Evolutionary conservation across 2,329 filamentous ascomycete species (phyloP).

Genomic region (Scedosporium dehoogii): DNA sequence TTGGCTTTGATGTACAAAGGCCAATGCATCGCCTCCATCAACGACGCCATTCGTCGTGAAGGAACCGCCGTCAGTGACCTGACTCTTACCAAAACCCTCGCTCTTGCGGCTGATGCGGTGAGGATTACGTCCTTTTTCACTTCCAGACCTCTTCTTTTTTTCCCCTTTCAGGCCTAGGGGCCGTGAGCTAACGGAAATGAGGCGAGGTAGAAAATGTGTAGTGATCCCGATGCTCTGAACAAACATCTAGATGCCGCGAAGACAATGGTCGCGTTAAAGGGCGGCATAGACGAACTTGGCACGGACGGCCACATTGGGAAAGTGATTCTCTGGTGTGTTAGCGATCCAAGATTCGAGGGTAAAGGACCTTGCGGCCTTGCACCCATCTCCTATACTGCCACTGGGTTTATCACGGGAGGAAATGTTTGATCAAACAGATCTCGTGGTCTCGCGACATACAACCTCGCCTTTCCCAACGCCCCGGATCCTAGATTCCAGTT

Average conservation of each 20-base stretch:
- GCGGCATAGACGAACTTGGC: not conserved
- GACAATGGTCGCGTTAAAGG: not conserved
- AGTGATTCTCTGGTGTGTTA: not conserved
- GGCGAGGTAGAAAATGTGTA: not conserved
- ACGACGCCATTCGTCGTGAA: conserved; percentile 7
- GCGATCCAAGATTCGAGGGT: not conserved
- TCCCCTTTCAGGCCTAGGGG: not conserved
- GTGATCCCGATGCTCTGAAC: not conserved
- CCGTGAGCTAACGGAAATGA: not conserved
- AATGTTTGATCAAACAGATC: too few species aligned
- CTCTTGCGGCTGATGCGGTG: not conserved
- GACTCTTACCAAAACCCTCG: conserved; percentile 12
- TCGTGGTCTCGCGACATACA: too few species aligned
- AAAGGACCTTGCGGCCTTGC: not conserved
- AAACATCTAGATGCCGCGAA: conserved; percentile 3
- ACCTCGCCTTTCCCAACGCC: too few species aligned
- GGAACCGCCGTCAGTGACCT: conserved; percentile 9
- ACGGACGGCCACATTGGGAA: not conserved
- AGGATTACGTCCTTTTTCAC: not conserved
- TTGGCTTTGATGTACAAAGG: conserved; percentile 10
- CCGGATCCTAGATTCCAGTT: too few species aligned
- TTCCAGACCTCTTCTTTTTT: not conserved
- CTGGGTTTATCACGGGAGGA: too few species aligned
- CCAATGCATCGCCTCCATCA: conserved; percentile 10
- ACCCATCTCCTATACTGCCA: not conserved